These are phyloP conservation scores for Stenogyne calaminthoides DNA, from an alignment of 305 asterid genomes.

Conservation along the genomic window DNA sequence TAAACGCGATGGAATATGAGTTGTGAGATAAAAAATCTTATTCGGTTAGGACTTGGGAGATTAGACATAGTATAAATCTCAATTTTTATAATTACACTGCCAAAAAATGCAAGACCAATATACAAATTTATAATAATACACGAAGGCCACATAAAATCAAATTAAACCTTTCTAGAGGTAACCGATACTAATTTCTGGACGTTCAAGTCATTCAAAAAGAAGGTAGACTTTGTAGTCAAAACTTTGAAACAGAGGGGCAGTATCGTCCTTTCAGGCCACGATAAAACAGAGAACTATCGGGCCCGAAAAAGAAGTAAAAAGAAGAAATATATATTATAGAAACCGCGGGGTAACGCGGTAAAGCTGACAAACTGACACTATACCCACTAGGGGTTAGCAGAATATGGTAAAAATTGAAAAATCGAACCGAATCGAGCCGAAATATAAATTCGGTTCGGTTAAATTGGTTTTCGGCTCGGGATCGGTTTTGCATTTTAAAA, in stretches of 20 bases:
- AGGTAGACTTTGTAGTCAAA: constrained; percentile 22
- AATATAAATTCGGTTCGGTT: too few relatives aligned
- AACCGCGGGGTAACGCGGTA: not conserved
- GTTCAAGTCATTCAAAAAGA: not conserved
- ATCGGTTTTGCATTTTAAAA: too few relatives aligned
- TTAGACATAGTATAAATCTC: not conserved
- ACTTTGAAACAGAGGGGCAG: not conserved
- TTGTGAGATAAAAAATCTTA: too few relatives aligned
- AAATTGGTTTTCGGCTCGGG: too few relatives aligned
- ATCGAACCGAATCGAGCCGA: too few relatives aligned
- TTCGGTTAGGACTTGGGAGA: too few relatives aligned
- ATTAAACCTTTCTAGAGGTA: constrained; percentile 3
- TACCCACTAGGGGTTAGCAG: too few relatives aligned
- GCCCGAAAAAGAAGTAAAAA: not conserved
- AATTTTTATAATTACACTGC: not conserved
- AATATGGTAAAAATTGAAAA: too few relatives aligned
- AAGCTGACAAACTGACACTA: constrained; percentile 13
- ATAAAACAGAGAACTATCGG: constrained; percentile 6
- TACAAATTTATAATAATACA: not conserved
- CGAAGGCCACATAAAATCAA: not conserved
- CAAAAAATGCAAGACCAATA: too few relatives aligned
- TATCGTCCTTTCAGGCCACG: not conserved
- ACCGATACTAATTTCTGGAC: not conserved
- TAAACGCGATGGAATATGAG: too few relatives aligned
- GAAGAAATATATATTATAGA: not conserved